A percentile compares a stretch with the other conserved stretches of the same genome.
phyloP scores from a whole-genome alignment of 2,329 filamentous ascomycete species.

The Malbranchea cinnamomea region DNA sequence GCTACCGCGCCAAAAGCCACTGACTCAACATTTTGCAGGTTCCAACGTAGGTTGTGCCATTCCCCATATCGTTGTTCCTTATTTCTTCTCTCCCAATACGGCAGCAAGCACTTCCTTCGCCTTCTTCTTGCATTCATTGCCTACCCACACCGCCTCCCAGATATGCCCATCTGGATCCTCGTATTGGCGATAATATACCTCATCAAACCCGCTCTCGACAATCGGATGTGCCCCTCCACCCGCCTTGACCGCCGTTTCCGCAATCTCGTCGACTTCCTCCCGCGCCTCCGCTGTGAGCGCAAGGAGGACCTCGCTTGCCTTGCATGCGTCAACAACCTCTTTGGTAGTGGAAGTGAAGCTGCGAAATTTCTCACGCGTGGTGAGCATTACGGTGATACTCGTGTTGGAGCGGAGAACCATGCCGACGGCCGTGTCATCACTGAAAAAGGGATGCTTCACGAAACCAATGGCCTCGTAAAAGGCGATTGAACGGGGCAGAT shows the following conservation, averaged over 20 bases:
- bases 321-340: conserved; percentile 1
- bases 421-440: conserved; percentile 2
- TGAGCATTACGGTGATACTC: conserved; percentile 9
- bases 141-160: conserved; percentile 4
- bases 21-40: no score
- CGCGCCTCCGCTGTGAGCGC: conserved; percentile 5
- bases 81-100: no score
- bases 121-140: conserved; percentile 1
- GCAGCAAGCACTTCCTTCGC: conserved; percentile 1
- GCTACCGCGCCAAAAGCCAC: no score
- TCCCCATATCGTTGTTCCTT: no score
- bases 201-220: not conserved
- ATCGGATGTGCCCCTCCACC: no score
- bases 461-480: conserved; percentile 11
- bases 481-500: conserved; percentile 7
- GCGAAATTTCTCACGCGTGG: conserved; percentile 4
- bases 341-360: conserved; percentile 5
- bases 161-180: conserved; percentile 6
- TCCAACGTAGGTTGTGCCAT: no score
- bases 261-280: conserved; percentile 5
- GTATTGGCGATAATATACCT: conserved; percentile 3
- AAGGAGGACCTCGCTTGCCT: conserved; percentile 5
- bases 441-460: conserved; percentile 11
- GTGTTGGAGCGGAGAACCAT: conserved; percentile 8
- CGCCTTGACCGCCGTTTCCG: conserved; percentile 3